Conservation (phyloP, 768 basidiomycete species). For the Suillus tomentosus region DNA sequence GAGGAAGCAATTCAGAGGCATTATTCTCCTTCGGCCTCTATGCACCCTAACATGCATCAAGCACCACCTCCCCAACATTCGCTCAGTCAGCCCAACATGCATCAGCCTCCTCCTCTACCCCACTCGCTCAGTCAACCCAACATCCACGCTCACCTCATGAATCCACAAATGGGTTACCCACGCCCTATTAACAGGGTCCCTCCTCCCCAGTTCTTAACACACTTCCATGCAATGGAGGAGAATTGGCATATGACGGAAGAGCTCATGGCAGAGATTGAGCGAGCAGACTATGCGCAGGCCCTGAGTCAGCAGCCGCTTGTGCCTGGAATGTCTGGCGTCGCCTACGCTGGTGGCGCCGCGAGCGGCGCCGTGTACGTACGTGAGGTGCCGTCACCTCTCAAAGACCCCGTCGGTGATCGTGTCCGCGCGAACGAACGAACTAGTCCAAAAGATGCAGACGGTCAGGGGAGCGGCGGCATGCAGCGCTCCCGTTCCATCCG, state of each 20-base stretch:
- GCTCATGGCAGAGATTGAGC: conserved; percentile 70
- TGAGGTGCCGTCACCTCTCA: conserved; percentile 45
- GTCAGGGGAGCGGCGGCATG: conserved; percentile 30
- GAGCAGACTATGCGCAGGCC: conserved; percentile 63
- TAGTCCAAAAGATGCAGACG: conserved; percentile 57
- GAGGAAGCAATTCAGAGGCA: conserved; percentile 39
- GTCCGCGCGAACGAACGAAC: conserved; percentile 52
- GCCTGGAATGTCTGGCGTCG: conserved; percentile 43
- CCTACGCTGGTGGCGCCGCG: conserved; percentile 49
- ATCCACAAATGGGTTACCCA: conserved; percentile 52
- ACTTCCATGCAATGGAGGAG: conserved; percentile 56
- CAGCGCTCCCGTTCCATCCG: conserved; percentile 32
- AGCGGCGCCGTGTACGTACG: conserved; percentile 38
- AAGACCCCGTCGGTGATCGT: conserved; percentile 56
- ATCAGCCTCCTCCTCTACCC: conserved; percentile 42
- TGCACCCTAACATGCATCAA: conserved; percentile 32
- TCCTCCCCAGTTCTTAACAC: conserved; percentile 55
- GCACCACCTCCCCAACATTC: conserved; percentile 36
- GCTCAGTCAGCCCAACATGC: conserved; percentile 32
- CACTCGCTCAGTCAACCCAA: conserved; percentile 31
- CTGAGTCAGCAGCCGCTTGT: conserved; percentile 46
- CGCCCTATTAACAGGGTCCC: conserved; percentile 62
- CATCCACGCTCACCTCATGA: conserved; percentile 31
- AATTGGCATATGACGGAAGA: conserved; percentile 71
- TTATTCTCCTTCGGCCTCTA: conserved; percentile 44